These are phyloP conservation scores for Syncephalastrum racemosum DNA, from an alignment of 371 early-diverging fungal species.

Conservation along the genomic window DNA sequence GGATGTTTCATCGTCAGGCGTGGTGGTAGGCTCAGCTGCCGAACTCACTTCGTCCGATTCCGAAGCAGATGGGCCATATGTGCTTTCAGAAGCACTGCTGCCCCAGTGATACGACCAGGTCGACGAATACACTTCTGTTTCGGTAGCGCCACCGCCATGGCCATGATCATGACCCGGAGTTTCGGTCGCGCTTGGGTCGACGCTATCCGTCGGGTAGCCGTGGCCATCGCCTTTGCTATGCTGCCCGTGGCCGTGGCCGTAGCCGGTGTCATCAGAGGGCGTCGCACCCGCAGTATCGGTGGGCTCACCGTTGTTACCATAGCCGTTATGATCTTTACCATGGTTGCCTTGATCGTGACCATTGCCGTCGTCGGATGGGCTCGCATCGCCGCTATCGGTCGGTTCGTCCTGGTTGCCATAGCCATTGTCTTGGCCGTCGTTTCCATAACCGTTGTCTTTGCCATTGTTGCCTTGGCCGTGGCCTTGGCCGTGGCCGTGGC, in stretches of 20 bases:
- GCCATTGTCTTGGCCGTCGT: not conserved
- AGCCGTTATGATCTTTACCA: not conserved
- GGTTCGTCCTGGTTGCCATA: not conserved
- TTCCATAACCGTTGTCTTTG: not conserved
- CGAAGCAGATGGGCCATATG: constrained; percentile 1
- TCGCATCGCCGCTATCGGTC: no score
- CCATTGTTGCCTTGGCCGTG: not conserved
- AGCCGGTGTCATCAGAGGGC: constrained; percentile 1
- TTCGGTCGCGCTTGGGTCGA: not conserved
- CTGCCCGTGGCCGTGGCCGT: not conserved
- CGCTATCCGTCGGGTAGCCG: not conserved
- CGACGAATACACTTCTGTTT: no score
- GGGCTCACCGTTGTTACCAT: not conserved
- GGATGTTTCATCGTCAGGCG: no score
- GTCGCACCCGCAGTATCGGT: not conserved
- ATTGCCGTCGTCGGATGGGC: not conserved
- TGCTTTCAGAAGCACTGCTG: not conserved
- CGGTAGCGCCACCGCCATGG: no score
- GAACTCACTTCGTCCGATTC: no score
- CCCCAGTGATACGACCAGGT: no score
- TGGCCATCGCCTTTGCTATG: not conserved
- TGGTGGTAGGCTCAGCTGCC: no score
- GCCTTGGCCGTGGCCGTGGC: not conserved
- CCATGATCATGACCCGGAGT: no score
- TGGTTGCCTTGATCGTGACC: not conserved